Percentiles rank a stretch among this genome's conserved stretches.
Conservation (phyloP, 495 filamentous ascomycete species). For the Haplographium delicatum region DNA sequence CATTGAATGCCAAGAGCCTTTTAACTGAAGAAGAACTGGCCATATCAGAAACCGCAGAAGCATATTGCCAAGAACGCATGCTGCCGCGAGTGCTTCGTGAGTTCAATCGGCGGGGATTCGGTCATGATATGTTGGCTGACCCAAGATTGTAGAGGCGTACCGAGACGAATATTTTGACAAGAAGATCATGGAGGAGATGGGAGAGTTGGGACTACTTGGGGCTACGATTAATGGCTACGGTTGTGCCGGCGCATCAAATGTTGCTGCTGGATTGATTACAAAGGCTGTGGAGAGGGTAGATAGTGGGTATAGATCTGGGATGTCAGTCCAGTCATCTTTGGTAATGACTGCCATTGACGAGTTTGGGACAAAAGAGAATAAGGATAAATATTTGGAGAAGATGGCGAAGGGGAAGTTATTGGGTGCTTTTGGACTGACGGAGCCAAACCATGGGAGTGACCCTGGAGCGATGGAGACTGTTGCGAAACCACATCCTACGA, state of each 20-base stretch:
- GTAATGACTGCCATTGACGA: conserved; percentile 97
- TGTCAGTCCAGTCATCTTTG: conserved; percentile 92
- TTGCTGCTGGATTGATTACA: conserved; percentile 89
- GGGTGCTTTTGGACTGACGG: conserved; percentile 91
- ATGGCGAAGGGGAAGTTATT: conserved; percentile 84
- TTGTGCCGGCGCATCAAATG: conserved; percentile 89
- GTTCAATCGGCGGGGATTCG: conserved; percentile 22
- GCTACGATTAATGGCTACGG: conserved; percentile 89
- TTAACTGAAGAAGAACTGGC: conserved; percentile 87
- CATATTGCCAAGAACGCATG: conserved; percentile 88
- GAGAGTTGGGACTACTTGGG: conserved; percentile 85
- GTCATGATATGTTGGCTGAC: conserved; percentile 5
- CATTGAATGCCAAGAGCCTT: conserved; percentile 64
- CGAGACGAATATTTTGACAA: conserved; percentile 88
- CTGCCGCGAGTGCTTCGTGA: conserved; percentile 82
- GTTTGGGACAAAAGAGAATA: conserved; percentile 83
- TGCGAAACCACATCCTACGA: conserved; percentile 79
- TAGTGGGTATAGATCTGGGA: conserved; percentile 89
- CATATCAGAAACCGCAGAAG: conserved; percentile 79
- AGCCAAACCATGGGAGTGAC: conserved; percentile 96
- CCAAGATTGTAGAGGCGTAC: conserved; percentile 70
- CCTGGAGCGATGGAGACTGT: conserved; percentile 92
- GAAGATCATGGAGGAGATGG: conserved; percentile 90
- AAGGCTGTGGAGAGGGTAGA: conserved; percentile 95
- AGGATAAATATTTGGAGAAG: conserved; percentile 77